Evolutionary conservation across 139 green algal genomes (phyloP).

Genomic region (Spirogloea muscicola): DNA sequence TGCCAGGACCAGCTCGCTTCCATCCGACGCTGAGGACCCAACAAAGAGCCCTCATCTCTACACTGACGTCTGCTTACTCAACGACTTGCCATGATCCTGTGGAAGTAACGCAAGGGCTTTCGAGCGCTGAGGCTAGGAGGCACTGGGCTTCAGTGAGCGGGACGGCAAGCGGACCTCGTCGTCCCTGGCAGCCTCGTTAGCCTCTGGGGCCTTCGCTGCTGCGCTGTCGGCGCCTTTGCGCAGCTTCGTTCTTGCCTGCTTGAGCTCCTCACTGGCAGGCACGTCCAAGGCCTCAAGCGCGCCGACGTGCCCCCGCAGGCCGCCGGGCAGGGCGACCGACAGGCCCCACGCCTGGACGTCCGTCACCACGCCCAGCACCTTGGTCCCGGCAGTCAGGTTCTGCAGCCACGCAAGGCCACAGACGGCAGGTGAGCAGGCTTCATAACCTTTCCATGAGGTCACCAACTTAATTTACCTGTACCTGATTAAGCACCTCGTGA

Average conservation of each 20-base stretch:
- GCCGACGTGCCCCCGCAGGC: constrained; percentile 65
- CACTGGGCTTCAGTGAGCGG: no score
- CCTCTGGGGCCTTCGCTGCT: neutral
- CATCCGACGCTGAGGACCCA: no score
- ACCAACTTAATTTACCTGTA: no score
- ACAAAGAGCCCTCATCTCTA: no score
- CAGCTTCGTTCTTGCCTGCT: neutral
- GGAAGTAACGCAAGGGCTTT: no score
- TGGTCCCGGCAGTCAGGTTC: constrained; percentile 13
- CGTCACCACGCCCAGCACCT: constrained; percentile 49
- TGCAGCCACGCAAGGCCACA: constrained; percentile 6
- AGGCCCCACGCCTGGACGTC: constrained; percentile 67
- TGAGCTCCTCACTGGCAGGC: constrained; percentile 6
- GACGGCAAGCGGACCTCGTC: neutral
- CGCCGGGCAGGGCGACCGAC: constrained; percentile 73
- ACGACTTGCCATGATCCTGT: no score
- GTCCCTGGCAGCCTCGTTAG: neutral
- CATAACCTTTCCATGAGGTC: no score
- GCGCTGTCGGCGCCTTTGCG: neutral
- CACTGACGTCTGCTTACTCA: no score
- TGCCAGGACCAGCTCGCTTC: no score
- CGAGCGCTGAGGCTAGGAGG: no score
- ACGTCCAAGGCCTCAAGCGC: constrained; percentile 64
- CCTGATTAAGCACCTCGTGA: no score
- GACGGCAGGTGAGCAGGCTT: no score